These are phyloP conservation scores for Leptographium wingfieldii DNA, from an alignment of 2,329 filamentous ascomycete species.

Conservation along the genomic window DNA sequence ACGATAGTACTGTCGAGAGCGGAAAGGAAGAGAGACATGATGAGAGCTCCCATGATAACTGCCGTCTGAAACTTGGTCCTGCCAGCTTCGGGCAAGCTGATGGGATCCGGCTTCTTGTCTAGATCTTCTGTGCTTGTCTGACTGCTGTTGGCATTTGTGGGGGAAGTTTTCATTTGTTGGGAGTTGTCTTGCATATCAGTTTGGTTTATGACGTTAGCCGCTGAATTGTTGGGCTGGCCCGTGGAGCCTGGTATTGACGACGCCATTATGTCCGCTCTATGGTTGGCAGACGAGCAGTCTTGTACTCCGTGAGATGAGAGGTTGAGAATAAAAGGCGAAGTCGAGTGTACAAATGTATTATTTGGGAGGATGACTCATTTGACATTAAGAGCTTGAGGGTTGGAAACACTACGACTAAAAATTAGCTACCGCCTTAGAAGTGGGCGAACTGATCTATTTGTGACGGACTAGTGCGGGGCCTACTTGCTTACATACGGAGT, in stretches of 20 bases:
- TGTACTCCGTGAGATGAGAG: too few species aligned
- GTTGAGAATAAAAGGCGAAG: too few species aligned
- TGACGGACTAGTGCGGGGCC: too few species aligned
- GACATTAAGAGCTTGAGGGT: too few species aligned
- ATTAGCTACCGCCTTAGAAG: too few species aligned
- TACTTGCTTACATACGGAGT: too few species aligned
- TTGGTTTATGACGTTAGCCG: neutral
- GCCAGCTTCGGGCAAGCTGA: neutral
- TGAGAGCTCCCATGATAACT: neutral
- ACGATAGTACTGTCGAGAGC: constrained; percentile 48
- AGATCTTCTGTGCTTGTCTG: neutral
- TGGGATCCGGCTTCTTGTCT: neutral
- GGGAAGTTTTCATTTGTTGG: neutral
- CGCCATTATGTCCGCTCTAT: neutral
- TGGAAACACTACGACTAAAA: too few species aligned
- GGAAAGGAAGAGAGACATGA: constrained; percentile 31
- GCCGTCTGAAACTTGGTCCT: neutral
- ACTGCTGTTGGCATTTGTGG: neutral
- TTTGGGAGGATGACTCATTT: too few species aligned
- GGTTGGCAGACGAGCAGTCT: too few species aligned
- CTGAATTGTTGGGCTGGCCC: neutral
- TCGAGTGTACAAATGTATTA: too few species aligned
- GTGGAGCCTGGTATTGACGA: neutral
- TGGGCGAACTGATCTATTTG: too few species aligned
- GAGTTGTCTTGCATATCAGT: neutral